Evolutionary conservation across 495 filamentous ascomycete species (phyloP).

Genomic region (Hypoxylon intermedium): DNA sequence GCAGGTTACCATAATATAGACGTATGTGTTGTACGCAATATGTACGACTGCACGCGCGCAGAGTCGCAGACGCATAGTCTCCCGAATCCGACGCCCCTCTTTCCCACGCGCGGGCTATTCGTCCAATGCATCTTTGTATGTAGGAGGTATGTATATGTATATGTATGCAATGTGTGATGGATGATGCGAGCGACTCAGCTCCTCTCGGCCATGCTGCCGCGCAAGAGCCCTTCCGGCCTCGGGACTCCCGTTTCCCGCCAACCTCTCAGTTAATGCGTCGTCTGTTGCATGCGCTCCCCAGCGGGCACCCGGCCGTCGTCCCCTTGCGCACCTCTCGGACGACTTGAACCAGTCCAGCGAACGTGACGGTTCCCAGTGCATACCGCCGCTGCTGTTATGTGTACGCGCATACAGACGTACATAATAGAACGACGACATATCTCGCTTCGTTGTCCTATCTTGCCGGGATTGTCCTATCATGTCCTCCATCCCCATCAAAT

Average conservation of each 20-base stretch:
- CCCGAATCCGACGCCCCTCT: constrained; percentile 16
- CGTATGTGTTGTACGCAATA: constrained; percentile 23
- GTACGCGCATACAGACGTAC: constrained; percentile 13
- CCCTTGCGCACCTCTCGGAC: constrained; percentile 28
- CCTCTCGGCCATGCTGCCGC: constrained; percentile 33
- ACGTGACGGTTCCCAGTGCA: constrained; percentile 20
- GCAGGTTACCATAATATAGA: constrained; percentile 5
- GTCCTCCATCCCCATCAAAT: constrained; percentile 9
- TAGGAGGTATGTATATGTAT: not conserved
- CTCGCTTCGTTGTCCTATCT: constrained; percentile 33
- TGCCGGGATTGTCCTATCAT: no score
- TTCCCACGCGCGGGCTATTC: constrained; percentile 18
- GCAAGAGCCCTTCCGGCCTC: constrained; percentile 35
- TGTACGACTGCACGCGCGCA: constrained; percentile 13
- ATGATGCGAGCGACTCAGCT: constrained; percentile 23
- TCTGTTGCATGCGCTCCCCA: constrained; percentile 29
- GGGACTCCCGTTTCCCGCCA: constrained; percentile 27
- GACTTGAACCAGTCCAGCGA: constrained; percentile 10
- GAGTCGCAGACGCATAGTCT: not conserved
- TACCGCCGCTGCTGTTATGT: constrained; percentile 24
- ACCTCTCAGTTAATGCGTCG: constrained; percentile 7
- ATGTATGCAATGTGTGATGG: constrained; percentile 30
- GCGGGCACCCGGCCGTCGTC: constrained; percentile 30
- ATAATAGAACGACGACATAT: constrained; percentile 31
- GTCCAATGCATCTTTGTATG: constrained; percentile 10